Evolutionary conservation across 345 rosid genomes (phyloP).

Genomic region (Punica granatum): DNA sequence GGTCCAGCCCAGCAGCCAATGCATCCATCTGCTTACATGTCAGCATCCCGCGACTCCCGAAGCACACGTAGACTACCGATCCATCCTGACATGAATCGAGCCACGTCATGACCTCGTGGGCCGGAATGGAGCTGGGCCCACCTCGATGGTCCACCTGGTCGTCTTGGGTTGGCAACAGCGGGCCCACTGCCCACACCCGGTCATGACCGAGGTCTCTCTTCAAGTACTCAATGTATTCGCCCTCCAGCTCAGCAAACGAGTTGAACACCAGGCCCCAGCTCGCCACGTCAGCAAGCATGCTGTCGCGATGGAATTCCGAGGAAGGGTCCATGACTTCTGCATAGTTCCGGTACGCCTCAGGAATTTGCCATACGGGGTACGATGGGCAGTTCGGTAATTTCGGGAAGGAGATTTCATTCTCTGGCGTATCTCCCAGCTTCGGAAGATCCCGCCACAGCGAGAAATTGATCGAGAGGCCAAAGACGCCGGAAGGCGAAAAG

Average conservation of each 20-base stretch:
- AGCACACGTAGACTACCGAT: conserved; percentile 61
- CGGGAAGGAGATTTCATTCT: conserved; percentile 22
- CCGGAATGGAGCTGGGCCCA: conserved; percentile 31
- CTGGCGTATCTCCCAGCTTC: conserved; percentile 23
- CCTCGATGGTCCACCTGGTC: conserved; percentile 25
- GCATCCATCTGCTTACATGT: conserved; percentile 28
- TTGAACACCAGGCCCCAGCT: conserved; percentile 60
- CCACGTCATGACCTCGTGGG: conserved; percentile 33
- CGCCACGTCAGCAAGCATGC: conserved; percentile 17
- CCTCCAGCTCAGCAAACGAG: conserved; percentile 40
- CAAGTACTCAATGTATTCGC: conserved; percentile 31
- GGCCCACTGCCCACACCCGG: conserved; percentile 53
- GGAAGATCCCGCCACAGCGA: not conserved
- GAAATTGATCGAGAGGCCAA: not conserved
- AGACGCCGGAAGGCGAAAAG: conserved; percentile 2
- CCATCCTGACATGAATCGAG: conserved; percentile 38
- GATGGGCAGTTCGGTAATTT: not conserved
- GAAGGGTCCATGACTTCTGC: conserved; percentile 26
- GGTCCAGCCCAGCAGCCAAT: conserved; percentile 26
- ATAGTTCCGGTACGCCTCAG: conserved; percentile 10
- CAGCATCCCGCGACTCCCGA: conserved; percentile 57
- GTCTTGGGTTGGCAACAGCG: conserved; percentile 20
- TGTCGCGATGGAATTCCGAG: conserved; percentile 23
- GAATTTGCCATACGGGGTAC: not conserved
- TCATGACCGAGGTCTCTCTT: conserved; percentile 22